phyloP scores from a whole-genome alignment of 2,329 filamentous ascomycete species.

The Cladosporium sp. region DNA sequence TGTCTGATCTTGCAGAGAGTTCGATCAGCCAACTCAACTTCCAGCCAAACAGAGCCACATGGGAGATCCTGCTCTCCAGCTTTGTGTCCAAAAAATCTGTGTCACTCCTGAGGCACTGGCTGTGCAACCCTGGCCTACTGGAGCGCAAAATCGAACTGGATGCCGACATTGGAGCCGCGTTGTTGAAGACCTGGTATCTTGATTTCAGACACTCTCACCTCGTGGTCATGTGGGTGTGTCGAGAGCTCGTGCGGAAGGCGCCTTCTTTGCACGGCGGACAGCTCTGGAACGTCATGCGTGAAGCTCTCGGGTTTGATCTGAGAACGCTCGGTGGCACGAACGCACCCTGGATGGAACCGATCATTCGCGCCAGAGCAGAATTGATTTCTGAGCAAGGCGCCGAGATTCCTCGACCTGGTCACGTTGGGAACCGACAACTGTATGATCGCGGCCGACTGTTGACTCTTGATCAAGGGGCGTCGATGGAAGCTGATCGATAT shows the following conservation, averaged over 20 bases:
- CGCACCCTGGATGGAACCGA: slow-evolving; percentile 7
- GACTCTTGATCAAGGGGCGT: background rate
- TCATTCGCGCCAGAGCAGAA: background rate
- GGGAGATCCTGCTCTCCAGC: slow-evolving; percentile 21
- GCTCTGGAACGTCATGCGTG: slow-evolving; percentile 20
- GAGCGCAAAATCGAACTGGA: slow-evolving; percentile 19
- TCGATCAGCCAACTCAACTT: slow-evolving; percentile 22
- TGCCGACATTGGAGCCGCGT: slow-evolving; percentile 15
- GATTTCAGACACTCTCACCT: slow-evolving; percentile 25
- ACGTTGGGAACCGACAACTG: slow-evolving; percentile 6
- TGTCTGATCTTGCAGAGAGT: slow-evolving; percentile 24
- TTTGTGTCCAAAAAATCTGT: slow-evolving; percentile 20
- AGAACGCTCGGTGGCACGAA: slow-evolving; percentile 15
- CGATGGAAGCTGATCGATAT: background rate
- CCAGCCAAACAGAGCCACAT: slow-evolving; percentile 21
- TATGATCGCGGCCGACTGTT: background rate
- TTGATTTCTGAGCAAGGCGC: background rate
- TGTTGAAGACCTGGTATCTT: slow-evolving; percentile 26
- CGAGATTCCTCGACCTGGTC: slow-evolving; percentile 14
- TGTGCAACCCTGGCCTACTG: slow-evolving; percentile 16
- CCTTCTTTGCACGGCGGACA: slow-evolving; percentile 18
- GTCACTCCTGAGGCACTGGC: slow-evolving; percentile 24
- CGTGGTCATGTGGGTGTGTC: slow-evolving; percentile 25
- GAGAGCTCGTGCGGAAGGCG: slow-evolving; percentile 15
- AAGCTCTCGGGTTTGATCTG: slow-evolving; percentile 26